phyloP scores from a whole-genome alignment of 2,329 filamentous ascomycete genomes.

The Trichoderma gracile region DNA sequence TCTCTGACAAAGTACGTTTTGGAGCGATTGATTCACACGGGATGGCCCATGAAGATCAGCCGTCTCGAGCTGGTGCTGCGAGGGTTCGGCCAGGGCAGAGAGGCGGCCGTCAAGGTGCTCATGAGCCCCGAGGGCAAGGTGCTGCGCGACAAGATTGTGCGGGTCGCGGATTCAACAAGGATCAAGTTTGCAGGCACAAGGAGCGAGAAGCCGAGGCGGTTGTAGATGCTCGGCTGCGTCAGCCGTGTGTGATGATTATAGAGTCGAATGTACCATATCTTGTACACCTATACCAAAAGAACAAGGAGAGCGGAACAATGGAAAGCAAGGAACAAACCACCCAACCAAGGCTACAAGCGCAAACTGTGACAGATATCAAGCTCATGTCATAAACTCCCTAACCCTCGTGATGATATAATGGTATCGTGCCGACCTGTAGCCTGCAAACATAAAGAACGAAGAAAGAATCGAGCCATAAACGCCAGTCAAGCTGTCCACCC shows the following conservation, averaged over 20 bases:
- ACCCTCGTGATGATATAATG: slow-evolving; percentile 26
- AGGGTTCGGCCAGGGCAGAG: slow-evolving; percentile 83
- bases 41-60: slow-evolving; percentile 73
- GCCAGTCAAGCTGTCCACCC: slow-evolving; percentile 25
- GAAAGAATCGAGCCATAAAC: slow-evolving; percentile 30
- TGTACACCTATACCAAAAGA: slow-evolving; percentile 38
- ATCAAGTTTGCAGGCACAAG: slow-evolving; percentile 95
- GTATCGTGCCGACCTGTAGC: slow-evolving; percentile 33
- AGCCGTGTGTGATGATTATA: slow-evolving; percentile 14
- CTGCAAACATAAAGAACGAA: slow-evolving; percentile 27
- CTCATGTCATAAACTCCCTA: slow-evolving; percentile 15
- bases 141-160: slow-evolving; percentile 72
- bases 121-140: slow-evolving; percentile 80
- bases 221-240: slow-evolving; percentile 45
- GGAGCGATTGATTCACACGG: slow-evolving; percentile 79
- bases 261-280: slow-evolving; percentile 38
- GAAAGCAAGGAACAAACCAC: slow-evolving; percentile 7
- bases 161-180: slow-evolving; percentile 81
- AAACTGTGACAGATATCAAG: slow-evolving; percentile 2
- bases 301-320: neutral
- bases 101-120: slow-evolving; percentile 86
- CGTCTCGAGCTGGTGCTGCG: slow-evolving; percentile 77
- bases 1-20: slow-evolving; percentile 84
- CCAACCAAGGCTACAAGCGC: slow-evolving; percentile 5
- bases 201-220: slow-evolving; percentile 78